Percentiles rank a stretch among this genome's conserved stretches.
phyloP scores from a whole-genome alignment of 192 early-diverging fungal genomes.

The Physocladia obscura region DNA sequence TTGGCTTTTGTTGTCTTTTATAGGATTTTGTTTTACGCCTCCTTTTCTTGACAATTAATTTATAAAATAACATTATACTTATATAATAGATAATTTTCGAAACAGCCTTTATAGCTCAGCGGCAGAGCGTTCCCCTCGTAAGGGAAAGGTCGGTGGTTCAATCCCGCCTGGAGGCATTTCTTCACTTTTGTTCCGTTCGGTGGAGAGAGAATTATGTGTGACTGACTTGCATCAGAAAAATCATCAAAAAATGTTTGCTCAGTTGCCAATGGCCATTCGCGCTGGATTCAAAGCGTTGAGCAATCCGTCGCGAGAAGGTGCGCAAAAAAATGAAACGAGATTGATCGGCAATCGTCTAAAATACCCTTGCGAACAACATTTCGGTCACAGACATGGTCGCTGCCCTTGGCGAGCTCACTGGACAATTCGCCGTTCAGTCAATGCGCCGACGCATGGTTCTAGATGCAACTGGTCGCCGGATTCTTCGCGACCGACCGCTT shows the following conservation, averaged over 20 bases:
- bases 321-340: not conserved
- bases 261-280: constrained; percentile 59
- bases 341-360: constrained; percentile 35
- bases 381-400: constrained; percentile 76
- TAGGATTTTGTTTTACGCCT: too few relatives aligned
- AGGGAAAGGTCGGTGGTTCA: too few relatives aligned
- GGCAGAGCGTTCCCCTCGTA: too few relatives aligned
- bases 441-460: constrained; percentile 81
- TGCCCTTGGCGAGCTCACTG: constrained; percentile 86
- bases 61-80: too few relatives aligned
- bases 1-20: too few relatives aligned
- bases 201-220: too few relatives aligned
- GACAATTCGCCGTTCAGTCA: constrained; percentile 59
- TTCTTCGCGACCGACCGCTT: constrained; percentile 77
- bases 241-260: constrained; percentile 28
- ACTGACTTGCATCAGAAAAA: too few relatives aligned
- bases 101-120: too few relatives aligned
- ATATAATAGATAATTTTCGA: too few relatives aligned
- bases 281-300: constrained; percentile 74
- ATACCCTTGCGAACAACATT: constrained; percentile 45
- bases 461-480: constrained; percentile 72
- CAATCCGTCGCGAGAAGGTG: constrained; percentile 68
- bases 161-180: too few relatives aligned
- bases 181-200: too few relatives aligned
- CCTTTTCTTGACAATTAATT: too few relatives aligned